These are phyloP conservation scores for Rhizopogon roseolus DNA, from an alignment of 768 basidiomycete species.

Conservation along the genomic window DNA sequence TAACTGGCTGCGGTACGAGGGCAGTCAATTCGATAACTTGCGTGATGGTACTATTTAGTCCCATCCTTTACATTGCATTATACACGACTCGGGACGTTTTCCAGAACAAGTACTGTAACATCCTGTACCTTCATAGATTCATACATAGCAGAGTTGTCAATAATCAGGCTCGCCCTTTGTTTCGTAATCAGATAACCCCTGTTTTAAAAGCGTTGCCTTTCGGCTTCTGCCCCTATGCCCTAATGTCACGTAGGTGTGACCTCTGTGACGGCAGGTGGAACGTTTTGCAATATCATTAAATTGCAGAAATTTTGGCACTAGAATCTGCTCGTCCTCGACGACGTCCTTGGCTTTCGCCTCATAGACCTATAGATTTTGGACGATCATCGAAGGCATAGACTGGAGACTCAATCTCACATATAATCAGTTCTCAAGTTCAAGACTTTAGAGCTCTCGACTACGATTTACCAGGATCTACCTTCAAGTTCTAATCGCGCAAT, in stretches of 20 bases:
- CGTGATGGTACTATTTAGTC: slow-evolving; percentile 51
- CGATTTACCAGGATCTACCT: not conserved
- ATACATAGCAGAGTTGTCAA: no score
- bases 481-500: not conserved
- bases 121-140: no score
- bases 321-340: not conserved
- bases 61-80: not conserved
- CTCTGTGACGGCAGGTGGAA: not conserved
- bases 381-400: not conserved
- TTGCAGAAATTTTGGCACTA: not conserved
- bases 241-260: not conserved
- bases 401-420: slow-evolving; percentile 9
- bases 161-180: no score
- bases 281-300: not conserved
- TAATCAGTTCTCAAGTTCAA: slow-evolving; percentile 4
- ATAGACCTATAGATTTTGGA: not conserved
- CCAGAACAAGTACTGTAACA: no score
- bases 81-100: no score
- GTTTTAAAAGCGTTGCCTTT: no score
- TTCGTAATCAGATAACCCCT: no score
- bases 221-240: no score
- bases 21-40: slow-evolving; percentile 79
- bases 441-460: not conserved
- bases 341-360: not conserved
- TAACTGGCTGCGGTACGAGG: slow-evolving; percentile 82